Percentiles rank a stretch among this genome's conserved stretches.
These are phyloP conservation scores for Plasmodium fragile DNA, from an alignment of 169 alveolate genomes.

Conservation along the genomic window DNA sequence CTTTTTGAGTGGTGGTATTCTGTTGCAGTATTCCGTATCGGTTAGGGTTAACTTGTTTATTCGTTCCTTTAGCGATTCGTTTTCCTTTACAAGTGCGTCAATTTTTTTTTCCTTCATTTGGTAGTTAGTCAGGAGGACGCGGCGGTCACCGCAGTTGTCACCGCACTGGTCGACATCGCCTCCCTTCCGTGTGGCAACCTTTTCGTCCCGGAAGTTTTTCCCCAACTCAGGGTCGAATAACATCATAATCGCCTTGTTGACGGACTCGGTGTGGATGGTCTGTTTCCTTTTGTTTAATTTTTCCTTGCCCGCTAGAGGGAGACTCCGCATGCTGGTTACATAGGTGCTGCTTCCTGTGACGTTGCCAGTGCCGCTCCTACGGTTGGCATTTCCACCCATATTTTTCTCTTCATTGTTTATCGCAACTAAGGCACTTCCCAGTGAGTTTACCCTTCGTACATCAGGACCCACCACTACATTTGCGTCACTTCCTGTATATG, in stretches of 20 bases:
- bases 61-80: constrained; percentile 23
- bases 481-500: background rate
- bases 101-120: constrained; percentile 22
- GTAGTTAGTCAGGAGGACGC: background rate
- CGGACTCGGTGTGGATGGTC: background rate
- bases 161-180: background rate
- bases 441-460: background rate
- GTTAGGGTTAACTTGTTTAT: constrained; percentile 24
- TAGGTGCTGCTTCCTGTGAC: background rate
- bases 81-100: constrained; percentile 22
- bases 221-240: background rate
- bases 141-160: background rate
- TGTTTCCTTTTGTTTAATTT: background rate
- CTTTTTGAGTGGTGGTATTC: background rate
- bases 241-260: background rate
- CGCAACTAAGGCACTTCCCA: background rate
- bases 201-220: background rate
- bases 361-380: background rate
- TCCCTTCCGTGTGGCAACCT: background rate
- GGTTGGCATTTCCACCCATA: background rate
- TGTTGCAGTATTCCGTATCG: background rate
- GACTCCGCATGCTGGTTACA: background rate
- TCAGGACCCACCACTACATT: background rate
- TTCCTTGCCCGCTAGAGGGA: background rate
- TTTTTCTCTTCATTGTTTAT: background rate